Percentiles rank a stretch among this genome's conserved stretches.
phyloP scores from a whole-genome alignment of 192 early-diverging fungal genomes.

The Coemansia sp. region DNA sequence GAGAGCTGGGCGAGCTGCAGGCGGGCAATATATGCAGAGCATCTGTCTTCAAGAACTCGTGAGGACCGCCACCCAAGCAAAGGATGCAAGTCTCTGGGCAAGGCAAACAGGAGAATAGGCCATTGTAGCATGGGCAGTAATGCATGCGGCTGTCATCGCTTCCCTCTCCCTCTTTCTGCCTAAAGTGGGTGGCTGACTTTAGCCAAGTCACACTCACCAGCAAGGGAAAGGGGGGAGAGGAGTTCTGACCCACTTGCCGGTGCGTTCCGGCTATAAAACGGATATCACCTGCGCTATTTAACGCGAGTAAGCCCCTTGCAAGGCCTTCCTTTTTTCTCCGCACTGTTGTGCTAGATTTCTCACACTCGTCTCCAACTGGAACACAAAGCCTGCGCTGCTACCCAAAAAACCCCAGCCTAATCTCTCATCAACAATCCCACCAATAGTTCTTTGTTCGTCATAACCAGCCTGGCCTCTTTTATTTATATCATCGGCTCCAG shows the following conservation, averaged over 20 bases:
- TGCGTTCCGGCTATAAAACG: slow-evolving; percentile 15
- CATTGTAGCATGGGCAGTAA: background rate
- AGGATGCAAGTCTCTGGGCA: too few species aligned
- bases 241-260: slow-evolving; percentile 2
- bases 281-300: slow-evolving; percentile 13
- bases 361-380: slow-evolving; percentile 15
- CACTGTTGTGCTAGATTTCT: slow-evolving; percentile 9
- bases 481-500: background rate
- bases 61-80: too few species aligned
- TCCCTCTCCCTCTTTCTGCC: slow-evolving; percentile 1
- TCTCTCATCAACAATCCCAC: background rate
- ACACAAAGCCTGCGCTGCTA: background rate
- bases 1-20: too few species aligned
- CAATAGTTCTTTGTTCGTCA: background rate
- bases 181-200: background rate
- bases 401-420: background rate
- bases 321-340: slow-evolving; percentile 16
- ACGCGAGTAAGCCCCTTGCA: slow-evolving; percentile 2
- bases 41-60: too few species aligned
- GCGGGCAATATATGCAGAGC: too few species aligned
- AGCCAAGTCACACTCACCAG: background rate
- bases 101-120: too few species aligned
- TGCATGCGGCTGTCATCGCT: background rate
- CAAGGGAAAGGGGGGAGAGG: background rate
- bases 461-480: background rate